Evolutionary conservation across 1,139 yeast species (phyloP).

Genomic region (Trichomonascaceae sp.): DNA sequence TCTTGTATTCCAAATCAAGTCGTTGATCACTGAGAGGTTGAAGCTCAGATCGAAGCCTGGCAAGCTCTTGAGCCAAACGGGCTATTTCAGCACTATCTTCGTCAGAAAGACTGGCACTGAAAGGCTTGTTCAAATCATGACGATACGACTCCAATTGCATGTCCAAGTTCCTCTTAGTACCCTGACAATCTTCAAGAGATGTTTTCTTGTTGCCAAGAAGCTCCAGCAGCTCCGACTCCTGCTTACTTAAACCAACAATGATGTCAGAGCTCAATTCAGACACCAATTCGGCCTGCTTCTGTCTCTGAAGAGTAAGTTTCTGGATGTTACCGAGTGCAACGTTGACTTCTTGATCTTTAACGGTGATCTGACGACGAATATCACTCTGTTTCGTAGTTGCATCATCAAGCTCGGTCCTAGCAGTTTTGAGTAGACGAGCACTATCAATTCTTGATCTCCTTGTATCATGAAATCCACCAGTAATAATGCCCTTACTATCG

Average conservation of each 20-base stretch:
- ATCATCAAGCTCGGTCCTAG: constrained; percentile 43
- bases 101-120: constrained; percentile 46
- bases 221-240: constrained; percentile 19
- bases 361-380: constrained; percentile 35
- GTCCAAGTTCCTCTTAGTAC: constrained; percentile 27
- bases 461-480: constrained; percentile 83
- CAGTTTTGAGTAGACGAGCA: constrained; percentile 48
- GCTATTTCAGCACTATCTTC: constrained; percentile 43
- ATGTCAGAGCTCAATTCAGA: constrained; percentile 14
- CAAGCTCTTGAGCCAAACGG: constrained; percentile 37
- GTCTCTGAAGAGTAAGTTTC: constrained; percentile 32
- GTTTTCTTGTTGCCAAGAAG: constrained; percentile 19
- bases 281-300: constrained; percentile 23
- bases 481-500: constrained; percentile 73
- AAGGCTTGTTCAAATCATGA: constrained; percentile 50
- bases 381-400: constrained; percentile 36
- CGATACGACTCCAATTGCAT: constrained; percentile 36
- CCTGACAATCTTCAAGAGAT: constrained; percentile 28
- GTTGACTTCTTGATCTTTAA: constrained; percentile 43
- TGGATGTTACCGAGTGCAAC: constrained; percentile 45
- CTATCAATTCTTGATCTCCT: constrained; percentile 66
- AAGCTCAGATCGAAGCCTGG: constrained; percentile 39
- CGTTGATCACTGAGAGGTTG: constrained; percentile 41
- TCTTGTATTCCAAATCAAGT: constrained; percentile 45
- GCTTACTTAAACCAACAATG: constrained; percentile 10